A percentile compares a stretch with the other conserved stretches of the same genome.
Evolutionary conservation across 1,284 basidiomycete genomes (phyloP).

Genomic region (Naganishia sp.): DNA sequence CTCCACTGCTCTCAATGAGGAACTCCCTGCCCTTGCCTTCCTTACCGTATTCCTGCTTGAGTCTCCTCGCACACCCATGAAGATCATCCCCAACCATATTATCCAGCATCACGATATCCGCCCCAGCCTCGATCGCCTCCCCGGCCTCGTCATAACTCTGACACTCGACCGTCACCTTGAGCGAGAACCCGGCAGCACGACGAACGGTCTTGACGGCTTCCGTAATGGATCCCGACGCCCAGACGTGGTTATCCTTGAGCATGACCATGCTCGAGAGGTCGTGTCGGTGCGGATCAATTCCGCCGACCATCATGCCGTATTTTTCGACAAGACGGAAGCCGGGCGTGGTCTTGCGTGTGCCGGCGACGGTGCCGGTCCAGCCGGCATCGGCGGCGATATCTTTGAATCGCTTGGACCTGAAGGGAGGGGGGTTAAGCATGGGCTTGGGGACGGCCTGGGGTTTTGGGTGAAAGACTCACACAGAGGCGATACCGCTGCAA

Average conservation of each 20-base stretch:
- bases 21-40: constrained; percentile 71
- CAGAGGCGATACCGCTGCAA: constrained; percentile 94
- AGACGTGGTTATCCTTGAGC: constrained; percentile 99
- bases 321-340: constrained; percentile 96
- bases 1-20: constrained; percentile 86
- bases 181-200: constrained; percentile 85
- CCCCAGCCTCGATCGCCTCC: constrained; percentile 93
- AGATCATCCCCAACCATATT: constrained; percentile 82
- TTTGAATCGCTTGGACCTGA: constrained; percentile 59
- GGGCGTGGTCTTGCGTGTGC: constrained; percentile 98
- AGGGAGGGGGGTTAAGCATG: constrained; percentile 9
- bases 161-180: constrained; percentile 94
- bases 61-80: constrained; percentile 64
- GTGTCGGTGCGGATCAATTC: constrained; percentile 94
- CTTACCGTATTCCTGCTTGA: constrained; percentile 63
- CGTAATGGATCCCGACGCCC: constrained; percentile 93
- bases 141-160: constrained; percentile 83
- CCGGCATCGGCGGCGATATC: constrained; percentile 77
- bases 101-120: constrained; percentile 97
- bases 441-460: not conserved
- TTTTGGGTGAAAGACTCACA: constrained; percentile 58
- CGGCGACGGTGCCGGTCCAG: constrained; percentile 87
- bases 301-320: constrained; percentile 97
- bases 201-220: constrained; percentile 81
- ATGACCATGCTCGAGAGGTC: constrained; percentile 99